Conservation (phyloP, 1,139 yeast species). For the Suhomyces chickasaworum region DNA sequence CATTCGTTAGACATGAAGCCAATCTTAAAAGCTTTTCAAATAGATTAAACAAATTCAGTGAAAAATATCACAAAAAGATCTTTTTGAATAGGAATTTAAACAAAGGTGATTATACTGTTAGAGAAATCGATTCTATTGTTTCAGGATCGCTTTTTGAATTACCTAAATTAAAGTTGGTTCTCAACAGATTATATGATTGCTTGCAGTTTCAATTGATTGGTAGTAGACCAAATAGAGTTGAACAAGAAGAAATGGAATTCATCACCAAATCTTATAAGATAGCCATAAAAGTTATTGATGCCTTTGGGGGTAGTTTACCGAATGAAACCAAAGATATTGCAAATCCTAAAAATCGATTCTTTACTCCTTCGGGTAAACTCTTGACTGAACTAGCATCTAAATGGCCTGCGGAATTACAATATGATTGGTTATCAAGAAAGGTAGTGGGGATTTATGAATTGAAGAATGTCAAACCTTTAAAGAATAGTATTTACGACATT, state of each 20-base stretch:
- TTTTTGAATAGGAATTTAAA: conserved; percentile 41
- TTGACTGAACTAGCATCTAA: conserved; percentile 78
- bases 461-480: conserved; percentile 30
- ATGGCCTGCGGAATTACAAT: conserved; percentile 87
- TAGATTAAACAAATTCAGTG: conserved; percentile 47
- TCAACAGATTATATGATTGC: conserved; percentile 53
- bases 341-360: conserved; percentile 52
- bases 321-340: conserved; percentile 29
- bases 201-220: conserved; percentile 16
- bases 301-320: conserved; percentile 59
- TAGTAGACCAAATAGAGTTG: conserved; percentile 7
- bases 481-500: conserved; percentile 30
- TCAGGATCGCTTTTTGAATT: conserved; percentile 69
- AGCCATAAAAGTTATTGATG: conserved; percentile 69
- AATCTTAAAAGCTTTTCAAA: conserved; percentile 43
- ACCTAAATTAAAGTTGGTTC: conserved; percentile 65
- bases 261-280: conserved; percentile 50
- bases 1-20: conserved; percentile 91
- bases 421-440: conserved; percentile 84
- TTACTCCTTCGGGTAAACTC: conserved; percentile 90
- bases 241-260: conserved; percentile 17
- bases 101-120: conserved; percentile 47
- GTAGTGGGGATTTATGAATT: conserved; percentile 80
- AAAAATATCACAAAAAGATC: conserved; percentile 49
- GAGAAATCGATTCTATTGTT: conserved; percentile 67